Evolutionary conservation across 192 early-diverging fungal genomes (phyloP).

Genomic region (Entrophospora sp.): DNA sequence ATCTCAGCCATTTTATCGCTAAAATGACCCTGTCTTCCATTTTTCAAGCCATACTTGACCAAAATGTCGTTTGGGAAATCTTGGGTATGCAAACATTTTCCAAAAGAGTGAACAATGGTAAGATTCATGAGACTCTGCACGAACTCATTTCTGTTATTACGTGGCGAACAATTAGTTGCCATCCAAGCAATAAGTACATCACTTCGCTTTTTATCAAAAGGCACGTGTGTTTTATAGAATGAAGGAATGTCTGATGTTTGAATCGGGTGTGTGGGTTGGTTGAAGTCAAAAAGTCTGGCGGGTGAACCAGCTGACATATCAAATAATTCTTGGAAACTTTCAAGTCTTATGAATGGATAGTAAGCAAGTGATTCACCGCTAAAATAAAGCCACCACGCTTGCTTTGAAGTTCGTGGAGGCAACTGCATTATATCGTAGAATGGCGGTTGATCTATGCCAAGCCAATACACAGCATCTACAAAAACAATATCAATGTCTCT

Average conservation of each 20-base stretch:
- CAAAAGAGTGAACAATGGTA: conserved; percentile 24
- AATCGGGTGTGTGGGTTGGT: not conserved
- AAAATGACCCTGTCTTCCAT: not conserved
- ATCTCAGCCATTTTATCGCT: not conserved
- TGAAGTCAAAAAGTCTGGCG: conserved; percentile 15
- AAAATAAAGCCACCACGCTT: conserved; percentile 20
- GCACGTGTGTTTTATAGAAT: not conserved
- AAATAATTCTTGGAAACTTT: conserved; percentile 16
- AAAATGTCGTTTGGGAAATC: conserved; percentile 12
- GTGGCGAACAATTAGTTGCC: conserved; percentile 20
- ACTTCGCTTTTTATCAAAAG: conserved; percentile 14
- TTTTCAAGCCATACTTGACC: not conserved
- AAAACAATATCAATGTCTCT: conserved; percentile 20
- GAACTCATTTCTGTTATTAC: conserved; percentile 22
- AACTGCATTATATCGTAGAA: conserved; percentile 13
- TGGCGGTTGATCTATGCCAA: conserved; percentile 6
- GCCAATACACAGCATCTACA: conserved; percentile 17
- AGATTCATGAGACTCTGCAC: conserved; percentile 18
- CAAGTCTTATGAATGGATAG: conserved; percentile 11
- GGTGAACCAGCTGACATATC: conserved; percentile 24
- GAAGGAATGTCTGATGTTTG: not conserved
- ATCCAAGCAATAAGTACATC: conserved; percentile 19
- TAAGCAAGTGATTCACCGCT: conserved; percentile 5
- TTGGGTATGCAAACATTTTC: conserved; percentile 21
- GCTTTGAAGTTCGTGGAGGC: conserved; percentile 21